phyloP scores from a whole-genome alignment of 345 rosid genomes.

The Cardamine chenopodiifolia region DNA sequence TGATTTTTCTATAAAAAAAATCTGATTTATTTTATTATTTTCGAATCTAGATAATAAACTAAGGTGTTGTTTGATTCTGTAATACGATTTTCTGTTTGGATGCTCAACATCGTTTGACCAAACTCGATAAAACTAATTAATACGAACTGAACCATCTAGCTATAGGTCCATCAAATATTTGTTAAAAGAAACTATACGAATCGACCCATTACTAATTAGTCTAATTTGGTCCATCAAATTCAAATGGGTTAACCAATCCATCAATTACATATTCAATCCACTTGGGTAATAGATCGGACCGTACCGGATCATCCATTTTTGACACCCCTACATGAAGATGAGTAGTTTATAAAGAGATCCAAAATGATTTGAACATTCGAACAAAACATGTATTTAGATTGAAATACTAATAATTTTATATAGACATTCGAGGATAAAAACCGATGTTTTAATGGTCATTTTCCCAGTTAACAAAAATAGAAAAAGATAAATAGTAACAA shows the following conservation, averaged over 20 bases:
- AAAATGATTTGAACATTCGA: background rate
- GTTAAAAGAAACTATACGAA: background rate
- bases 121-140: background rate
- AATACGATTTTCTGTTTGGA: background rate
- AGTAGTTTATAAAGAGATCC: background rate
- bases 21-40: conserved; percentile 2
- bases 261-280: background rate
- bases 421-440: background rate
- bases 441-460: background rate
- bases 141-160: background rate
- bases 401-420: background rate
- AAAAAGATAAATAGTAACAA: conserved; percentile 3
- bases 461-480: conserved; percentile 4
- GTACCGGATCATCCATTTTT: background rate
- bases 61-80: background rate
- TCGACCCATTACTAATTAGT: background rate
- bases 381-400: conserved; percentile 10
- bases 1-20: no score
- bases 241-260: conserved; percentile 3
- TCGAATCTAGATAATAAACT: background rate
- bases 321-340: background rate
- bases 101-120: background rate
- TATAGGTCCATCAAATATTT: conserved; percentile 2
- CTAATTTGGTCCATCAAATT: background rate
- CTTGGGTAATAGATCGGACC: background rate